Base-by-base conservation (phyloP, 2,329 filamentous ascomycete genomes). In the Colletotrichum tropicale region DNA sequence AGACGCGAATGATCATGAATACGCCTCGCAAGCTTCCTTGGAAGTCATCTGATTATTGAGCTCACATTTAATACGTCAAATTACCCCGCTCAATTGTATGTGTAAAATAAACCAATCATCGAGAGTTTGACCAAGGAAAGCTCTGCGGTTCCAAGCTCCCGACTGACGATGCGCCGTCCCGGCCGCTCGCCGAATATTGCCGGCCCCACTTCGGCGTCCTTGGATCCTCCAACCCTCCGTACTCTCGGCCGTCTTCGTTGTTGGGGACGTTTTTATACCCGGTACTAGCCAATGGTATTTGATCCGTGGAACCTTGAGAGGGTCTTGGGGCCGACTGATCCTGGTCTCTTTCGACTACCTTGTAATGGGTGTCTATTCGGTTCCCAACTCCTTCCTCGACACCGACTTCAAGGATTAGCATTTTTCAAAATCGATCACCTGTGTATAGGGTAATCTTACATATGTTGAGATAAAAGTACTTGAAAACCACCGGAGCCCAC, bases 401-500 rank as follows among this genome's bases (percentile, higher is more conserved):
- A 12, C 70, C 70, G n/a, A 69, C 64, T 73, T 4, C 43, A 6
- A 5, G 2, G 28, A 2, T 12, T 6, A 61, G 26, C 15, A 21
- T 34, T 4, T 4, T 10, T 5, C 38, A 48, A 3, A 30, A 3
- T 1, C 1, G 7, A 30, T 4, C 3, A 6, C 7, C 58, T 4
- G 9, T 36, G 9, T n/a, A 5, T 4, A 2, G 5, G 2, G 1
- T 9, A 24, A 6, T 72, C 76, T 78, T 72, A 79, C 76, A 80
- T 8, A 76, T 68, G n/a, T 77, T 78, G 34, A 71, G 77, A 34
- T 79, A 79, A 4, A 79, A 62, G 36, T 70, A 79, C 73, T 79
- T 80, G 21, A 58, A 66, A 13, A 77, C 55, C 1, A 79, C 77
- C 2, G 80, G 80, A 0, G 78, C 79, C 80, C 79, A 81, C 0